Evolutionary conservation across 2,329 filamentous ascomycete genomes (phyloP).

Genomic region (Aquanectria penicillioides): DNA sequence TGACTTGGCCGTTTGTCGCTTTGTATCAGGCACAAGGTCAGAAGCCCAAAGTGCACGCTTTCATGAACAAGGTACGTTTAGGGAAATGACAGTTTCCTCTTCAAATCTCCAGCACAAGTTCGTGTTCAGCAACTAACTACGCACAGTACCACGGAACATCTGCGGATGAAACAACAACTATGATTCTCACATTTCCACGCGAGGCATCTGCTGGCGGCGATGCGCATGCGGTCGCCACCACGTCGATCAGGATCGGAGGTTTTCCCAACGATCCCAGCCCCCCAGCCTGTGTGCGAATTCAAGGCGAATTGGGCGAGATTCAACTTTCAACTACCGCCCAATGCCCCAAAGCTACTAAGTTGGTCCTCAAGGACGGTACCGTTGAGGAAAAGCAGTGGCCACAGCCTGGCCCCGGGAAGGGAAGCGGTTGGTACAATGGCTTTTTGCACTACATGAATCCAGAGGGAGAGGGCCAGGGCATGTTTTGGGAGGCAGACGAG

Average conservation of each 20-base stretch:
- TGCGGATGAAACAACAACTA: slow-evolving; percentile 79
- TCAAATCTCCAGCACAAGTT: background rate
- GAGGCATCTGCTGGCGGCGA: slow-evolving; percentile 50
- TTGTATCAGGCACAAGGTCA: slow-evolving; percentile 72
- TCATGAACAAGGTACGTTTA: slow-evolving; percentile 58
- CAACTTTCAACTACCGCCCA: slow-evolving; percentile 77
- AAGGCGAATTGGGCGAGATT: slow-evolving; percentile 82
- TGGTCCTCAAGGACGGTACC: slow-evolving; percentile 63
- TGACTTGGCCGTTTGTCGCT: slow-evolving; percentile 90
- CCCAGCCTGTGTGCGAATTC: slow-evolving; percentile 76
- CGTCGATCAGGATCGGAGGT: slow-evolving; percentile 60
- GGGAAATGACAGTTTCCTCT: too few species aligned
- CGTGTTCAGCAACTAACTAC: background rate
- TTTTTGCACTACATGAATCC: slow-evolving; percentile 47
- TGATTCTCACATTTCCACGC: slow-evolving; percentile 77
- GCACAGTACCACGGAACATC: slow-evolving; percentile 58
- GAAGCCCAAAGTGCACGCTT: slow-evolving; percentile 73
- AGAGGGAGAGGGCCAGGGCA: slow-evolving; percentile 72
- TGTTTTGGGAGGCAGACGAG: slow-evolving; percentile 89
- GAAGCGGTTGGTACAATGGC: slow-evolving; percentile 27
- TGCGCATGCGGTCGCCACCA: slow-evolving; percentile 77
- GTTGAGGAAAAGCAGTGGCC: slow-evolving; percentile 59
- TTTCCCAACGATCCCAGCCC: slow-evolving; percentile 68
- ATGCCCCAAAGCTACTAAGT: slow-evolving; percentile 69
- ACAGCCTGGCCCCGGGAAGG: slow-evolving; percentile 56